These are phyloP conservation scores for Botryotinia calthae DNA, from an alignment of 2,329 filamentous ascomycete species.

Conservation along the genomic window DNA sequence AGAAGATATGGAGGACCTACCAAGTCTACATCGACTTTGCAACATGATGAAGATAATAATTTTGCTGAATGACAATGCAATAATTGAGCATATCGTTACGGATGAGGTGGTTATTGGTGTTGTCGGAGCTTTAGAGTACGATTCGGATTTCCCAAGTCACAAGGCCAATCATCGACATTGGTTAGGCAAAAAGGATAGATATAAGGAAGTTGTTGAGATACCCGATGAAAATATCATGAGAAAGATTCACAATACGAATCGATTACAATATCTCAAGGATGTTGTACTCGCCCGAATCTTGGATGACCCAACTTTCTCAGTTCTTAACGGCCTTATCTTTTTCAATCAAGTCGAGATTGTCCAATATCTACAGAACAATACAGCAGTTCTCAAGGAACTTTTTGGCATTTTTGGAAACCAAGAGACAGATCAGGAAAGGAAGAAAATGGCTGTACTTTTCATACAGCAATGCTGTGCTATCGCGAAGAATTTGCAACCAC, in stretches of 20 bases:
- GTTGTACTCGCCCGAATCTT: constrained; percentile 96
- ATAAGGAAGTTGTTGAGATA: constrained; percentile 94
- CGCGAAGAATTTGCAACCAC: constrained; percentile 88
- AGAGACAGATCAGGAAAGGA: constrained; percentile 64
- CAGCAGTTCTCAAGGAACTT: constrained; percentile 74
- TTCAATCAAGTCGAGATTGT: constrained; percentile 99
- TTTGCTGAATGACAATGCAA: constrained; percentile 87
- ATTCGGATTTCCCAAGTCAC: constrained; percentile 95
- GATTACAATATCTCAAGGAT: constrained; percentile 94
- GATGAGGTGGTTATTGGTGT: constrained; percentile 88
- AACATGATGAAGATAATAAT: constrained; percentile 98
- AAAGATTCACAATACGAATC: constrained; percentile 96
- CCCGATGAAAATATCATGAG: constrained; percentile 75
- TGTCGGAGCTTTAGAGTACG: constrained; percentile 94
- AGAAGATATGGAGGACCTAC: constrained; percentile 84
- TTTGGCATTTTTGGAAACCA: constrained; percentile 78
- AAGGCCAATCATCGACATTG: constrained; percentile 97
- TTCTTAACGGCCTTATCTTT: constrained; percentile 96
- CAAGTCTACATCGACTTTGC: constrained; percentile 86
- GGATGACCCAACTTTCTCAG: constrained; percentile 95
- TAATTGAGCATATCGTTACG: constrained; percentile 90
- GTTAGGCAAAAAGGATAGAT: constrained; percentile 81
- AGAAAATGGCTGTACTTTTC: constrained; percentile 93
- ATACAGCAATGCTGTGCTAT: constrained; percentile 95
- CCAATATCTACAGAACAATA: constrained; percentile 84